Percentiles rank a stretch among this genome's conserved stretches.
Conservation (phyloP, 2,329 filamentous ascomycete genomes). For the Drechslerella coelobrocha region DNA sequence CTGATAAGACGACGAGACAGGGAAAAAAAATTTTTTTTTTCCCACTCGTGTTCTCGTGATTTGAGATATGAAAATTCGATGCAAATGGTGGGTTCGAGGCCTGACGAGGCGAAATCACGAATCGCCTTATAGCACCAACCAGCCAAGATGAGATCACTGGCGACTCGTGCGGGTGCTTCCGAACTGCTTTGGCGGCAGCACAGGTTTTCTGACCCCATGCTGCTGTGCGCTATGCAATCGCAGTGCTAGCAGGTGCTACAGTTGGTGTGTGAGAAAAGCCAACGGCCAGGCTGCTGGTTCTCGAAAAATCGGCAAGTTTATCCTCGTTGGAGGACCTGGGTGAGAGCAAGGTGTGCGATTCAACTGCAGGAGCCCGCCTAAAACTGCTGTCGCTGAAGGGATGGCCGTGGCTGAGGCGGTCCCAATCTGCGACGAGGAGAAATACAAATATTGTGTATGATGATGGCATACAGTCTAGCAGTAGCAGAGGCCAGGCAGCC, state of each 20-base stretch:
- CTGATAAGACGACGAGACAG: not conserved
- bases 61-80: no score
- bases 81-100: no score
- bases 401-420: slow-evolving; percentile 35
- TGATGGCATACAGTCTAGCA: no score
- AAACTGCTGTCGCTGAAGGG: slow-evolving; percentile 29
- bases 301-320: slow-evolving; percentile 13
- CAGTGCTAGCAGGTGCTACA: slow-evolving; percentile 46
- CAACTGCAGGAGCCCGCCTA: slow-evolving; percentile 9
- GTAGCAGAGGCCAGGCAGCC: no score
- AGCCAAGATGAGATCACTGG: slow-evolving; percentile 46
- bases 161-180: slow-evolving; percentile 19
- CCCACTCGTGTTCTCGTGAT: not conserved
- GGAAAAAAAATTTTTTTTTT: not conserved
- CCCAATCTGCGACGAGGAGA: slow-evolving; percentile 6
- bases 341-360: no score
- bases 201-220: not conserved
- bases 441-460: slow-evolving; percentile 22
- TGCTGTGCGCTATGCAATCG: slow-evolving; percentile 6
- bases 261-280: slow-evolving; percentile 4
- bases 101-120: slow-evolving; percentile 33
- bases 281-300: slow-evolving; percentile 4
- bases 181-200: slow-evolving; percentile 21
- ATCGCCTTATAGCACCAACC: slow-evolving; percentile 33
- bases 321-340: slow-evolving; percentile 14